Percentiles rank a stretch among this genome's conserved stretches.
These are phyloP conservation scores for Mesembryanthemum crystallinum DNA, from an alignment of 148 eudicot species.

Conservation along the genomic window DNA sequence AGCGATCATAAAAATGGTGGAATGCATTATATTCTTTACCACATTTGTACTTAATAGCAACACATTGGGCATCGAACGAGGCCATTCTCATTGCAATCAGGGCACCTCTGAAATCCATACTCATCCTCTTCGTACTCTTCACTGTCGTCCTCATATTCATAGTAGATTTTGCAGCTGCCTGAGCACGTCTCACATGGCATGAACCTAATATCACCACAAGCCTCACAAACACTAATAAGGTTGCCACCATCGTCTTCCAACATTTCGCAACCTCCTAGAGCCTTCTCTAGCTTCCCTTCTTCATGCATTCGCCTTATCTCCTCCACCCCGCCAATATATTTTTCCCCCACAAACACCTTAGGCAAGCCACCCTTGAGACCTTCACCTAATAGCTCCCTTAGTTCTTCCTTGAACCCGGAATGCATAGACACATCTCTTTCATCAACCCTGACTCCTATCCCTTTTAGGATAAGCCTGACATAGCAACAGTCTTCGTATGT, in stretches of 20 bases:
- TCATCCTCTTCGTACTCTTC: constrained; percentile 44
- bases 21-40: neutral
- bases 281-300: constrained; percentile 64
- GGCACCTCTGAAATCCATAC: constrained; percentile 82
- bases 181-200: constrained; percentile 90
- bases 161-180: constrained; percentile 85
- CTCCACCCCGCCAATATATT: constrained; percentile 70
- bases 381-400: constrained; percentile 55
- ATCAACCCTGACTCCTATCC: constrained; percentile 59
- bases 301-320: constrained; percentile 71
- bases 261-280: constrained; percentile 47
- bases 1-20: neutral
- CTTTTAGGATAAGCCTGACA: constrained; percentile 62
- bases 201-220: constrained; percentile 87
- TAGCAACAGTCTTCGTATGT: constrained; percentile 90
- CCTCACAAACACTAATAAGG: constrained; percentile 52
- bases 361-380: constrained; percentile 54
- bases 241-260: constrained; percentile 35
- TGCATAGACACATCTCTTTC: constrained; percentile 97
- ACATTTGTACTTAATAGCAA: constrained; percentile 40
- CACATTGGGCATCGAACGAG: constrained; percentile 84
- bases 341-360: constrained; percentile 61
- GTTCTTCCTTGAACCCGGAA: constrained; percentile 73
- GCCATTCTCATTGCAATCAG: constrained; percentile 95
- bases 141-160: constrained; percentile 49